These are phyloP conservation scores for Plasmodium blacklocki DNA, from an alignment of 169 alveolate species.

Conservation along the genomic window DNA sequence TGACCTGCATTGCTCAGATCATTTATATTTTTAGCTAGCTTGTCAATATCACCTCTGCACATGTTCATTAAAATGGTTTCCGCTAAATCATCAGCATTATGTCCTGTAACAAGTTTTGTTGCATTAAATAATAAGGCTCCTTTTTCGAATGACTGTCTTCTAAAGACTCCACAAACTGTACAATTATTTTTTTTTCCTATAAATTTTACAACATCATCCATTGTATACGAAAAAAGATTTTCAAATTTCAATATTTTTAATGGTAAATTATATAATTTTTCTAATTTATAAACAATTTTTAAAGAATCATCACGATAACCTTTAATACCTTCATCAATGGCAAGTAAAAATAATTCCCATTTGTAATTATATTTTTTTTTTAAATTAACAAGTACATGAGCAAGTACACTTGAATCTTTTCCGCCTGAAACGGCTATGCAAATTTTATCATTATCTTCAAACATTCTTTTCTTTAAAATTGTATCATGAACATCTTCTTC, in stretches of 20 bases:
- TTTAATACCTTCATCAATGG: constrained; percentile 98
- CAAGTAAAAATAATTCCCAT: constrained; percentile 91
- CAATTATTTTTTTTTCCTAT: constrained; percentile 95
- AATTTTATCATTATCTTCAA: constrained; percentile 92
- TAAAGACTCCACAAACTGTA: constrained; percentile 98
- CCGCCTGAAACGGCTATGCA: constrained; percentile 99
- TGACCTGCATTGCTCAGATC: constrained; percentile 15
- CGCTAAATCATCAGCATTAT: constrained; percentile 98
- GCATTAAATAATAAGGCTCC: constrained; percentile 95
- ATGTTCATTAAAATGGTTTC: constrained; percentile 97
- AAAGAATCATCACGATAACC: constrained; percentile 98
- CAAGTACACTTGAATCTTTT: constrained; percentile 97
- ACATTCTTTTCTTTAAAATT: constrained; percentile 83
- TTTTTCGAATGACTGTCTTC: constrained; percentile 97
- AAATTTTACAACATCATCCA: constrained; percentile 97
- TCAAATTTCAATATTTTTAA: constrained; percentile 91
- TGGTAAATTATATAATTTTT: constrained; percentile 91
- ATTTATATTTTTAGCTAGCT: constrained; percentile 91
- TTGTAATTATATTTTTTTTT: constrained; percentile 94
- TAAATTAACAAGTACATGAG: constrained; percentile 93
- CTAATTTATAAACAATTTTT: constrained; percentile 91
- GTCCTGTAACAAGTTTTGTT: constrained; percentile 97
- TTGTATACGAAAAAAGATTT: constrained; percentile 95
- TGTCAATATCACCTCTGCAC: constrained; percentile 96
- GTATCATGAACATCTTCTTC: constrained; percentile 96